Evolutionary conservation across 1,284 basidiomycete species (phyloP), one percentile per base, ranked within the genome.

Genomic region (Ganoderma leucocontextum): DNA sequence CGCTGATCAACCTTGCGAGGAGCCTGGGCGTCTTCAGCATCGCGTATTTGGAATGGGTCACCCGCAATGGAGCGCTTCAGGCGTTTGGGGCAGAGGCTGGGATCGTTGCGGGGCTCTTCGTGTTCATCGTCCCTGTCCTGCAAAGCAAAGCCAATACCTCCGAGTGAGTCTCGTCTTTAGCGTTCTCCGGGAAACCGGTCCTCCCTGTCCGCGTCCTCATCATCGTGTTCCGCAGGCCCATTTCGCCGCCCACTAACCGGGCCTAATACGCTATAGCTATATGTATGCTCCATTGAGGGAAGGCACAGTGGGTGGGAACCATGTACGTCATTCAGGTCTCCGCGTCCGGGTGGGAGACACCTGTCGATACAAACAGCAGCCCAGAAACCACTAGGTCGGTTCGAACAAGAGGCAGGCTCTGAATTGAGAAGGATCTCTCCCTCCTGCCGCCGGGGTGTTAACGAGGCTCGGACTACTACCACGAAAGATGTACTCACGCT

Each of bases 31-130:
- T 84, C 0, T 88, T 88, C 73, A 82, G 82, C 49, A 84, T 89
- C 2, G 83, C 87, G 0, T 88, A 83, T 73, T 88, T 84, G 5
- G 79, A 81, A 12, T 88, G 85, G 86, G 83, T 86, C 9, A 73
- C 74, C 25, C 81, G 79, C 63, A 70, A 82, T 53, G 86, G 86
- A 19, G 84, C 85, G 7, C 74, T 86, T 10, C 82, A 84, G 70
- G 83, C 83, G 5, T 84, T 86, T 70, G 86, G 85, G 9, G n/a
- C 62, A 4, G 87, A 89, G 74, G 86, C 86, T 29, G 87, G 86
- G 80, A 83, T 88, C 57, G 85, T 86, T 8, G 79, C 80, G 0
- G 87, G 79, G 0, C 73, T 87, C 17, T 88, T 87, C 75, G 44
- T 88, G 12, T 68, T 87, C 8, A 78, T 85, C 22, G 80, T 89